A percentile compares a stretch with the other conserved stretches of the same genome.
Evolutionary conservation across 1,284 basidiomycete species (phyloP).

Genomic region (Dichomitus squalens): DNA sequence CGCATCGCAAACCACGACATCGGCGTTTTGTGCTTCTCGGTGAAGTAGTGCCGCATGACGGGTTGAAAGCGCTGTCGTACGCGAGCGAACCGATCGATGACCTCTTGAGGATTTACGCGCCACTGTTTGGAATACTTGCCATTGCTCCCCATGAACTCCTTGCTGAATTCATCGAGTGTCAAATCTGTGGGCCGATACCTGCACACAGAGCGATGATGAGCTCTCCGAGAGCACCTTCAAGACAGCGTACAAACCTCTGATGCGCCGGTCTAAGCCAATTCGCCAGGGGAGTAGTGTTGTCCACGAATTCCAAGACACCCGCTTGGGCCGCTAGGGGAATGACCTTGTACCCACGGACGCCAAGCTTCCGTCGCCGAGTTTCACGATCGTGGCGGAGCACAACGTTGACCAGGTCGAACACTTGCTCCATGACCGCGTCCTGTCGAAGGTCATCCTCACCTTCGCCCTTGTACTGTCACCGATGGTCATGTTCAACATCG

Average conservation of each 20-base stretch:
- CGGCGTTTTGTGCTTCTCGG: constrained; percentile 85
- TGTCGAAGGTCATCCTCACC: constrained; percentile 91
- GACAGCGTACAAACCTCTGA: constrained; percentile 44
- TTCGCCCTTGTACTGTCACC: constrained; percentile 84
- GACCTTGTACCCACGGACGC: constrained; percentile 87
- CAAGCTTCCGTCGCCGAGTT: constrained; percentile 73
- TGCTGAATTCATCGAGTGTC: constrained; percentile 24
- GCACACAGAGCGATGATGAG: background rate
- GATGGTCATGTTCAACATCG: background rate
- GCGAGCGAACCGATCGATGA: constrained; percentile 53
- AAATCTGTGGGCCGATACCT: constrained; percentile 48
- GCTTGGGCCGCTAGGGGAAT: constrained; percentile 82
- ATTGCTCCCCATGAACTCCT: constrained; percentile 25
- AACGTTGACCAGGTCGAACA: constrained; percentile 88
- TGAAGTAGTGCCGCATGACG: constrained; percentile 94
- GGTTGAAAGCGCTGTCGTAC: constrained; percentile 70
- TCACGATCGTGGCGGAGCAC: constrained; percentile 77
- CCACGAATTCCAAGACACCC: constrained; percentile 92
- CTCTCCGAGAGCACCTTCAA: background rate
- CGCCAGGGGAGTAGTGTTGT: constrained; percentile 72
- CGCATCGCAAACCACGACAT: constrained; percentile 94
- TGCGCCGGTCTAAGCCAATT: constrained; percentile 70
- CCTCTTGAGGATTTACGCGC: constrained; percentile 32
- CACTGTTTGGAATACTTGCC: constrained; percentile 24
- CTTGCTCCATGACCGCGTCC: constrained; percentile 99